Percentiles rank a stretch among this genome's conserved stretches.
Conservation (phyloP, 1,139 yeast species). For the Suhomyces kunorum region DNA sequence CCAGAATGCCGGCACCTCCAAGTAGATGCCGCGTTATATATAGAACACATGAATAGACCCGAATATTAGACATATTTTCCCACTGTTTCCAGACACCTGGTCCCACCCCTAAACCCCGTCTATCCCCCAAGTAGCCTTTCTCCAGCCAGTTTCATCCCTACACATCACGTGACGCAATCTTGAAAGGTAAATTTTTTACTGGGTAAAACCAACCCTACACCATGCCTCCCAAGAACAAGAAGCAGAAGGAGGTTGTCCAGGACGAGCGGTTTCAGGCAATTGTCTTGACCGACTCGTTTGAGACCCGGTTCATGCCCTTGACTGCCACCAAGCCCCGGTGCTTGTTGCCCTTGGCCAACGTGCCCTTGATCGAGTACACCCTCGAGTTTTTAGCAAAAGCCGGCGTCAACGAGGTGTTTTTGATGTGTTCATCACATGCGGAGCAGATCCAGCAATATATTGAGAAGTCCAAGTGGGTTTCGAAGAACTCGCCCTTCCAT, state of each 20-base stretch:
- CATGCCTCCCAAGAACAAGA: conserved; percentile 52
- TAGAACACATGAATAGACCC: conserved; percentile 9
- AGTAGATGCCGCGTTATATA: conserved; percentile 1
- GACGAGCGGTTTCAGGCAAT: conserved; percentile 88
- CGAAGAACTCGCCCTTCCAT: conserved; percentile 73
- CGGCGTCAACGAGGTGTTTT: conserved; percentile 83
- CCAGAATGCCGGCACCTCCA: background rate
- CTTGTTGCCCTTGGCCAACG: conserved; percentile 85
- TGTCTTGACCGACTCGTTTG: conserved; percentile 90
- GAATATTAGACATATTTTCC: no score
- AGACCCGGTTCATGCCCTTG: conserved; percentile 89
- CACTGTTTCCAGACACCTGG: no score
- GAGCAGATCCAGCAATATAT: conserved; percentile 83
- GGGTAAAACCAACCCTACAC: conserved; percentile 1
- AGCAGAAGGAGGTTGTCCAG: conserved; percentile 57
- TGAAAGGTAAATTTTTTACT: conserved; percentile 6
- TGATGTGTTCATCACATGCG: conserved; percentile 89
- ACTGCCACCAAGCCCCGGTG: conserved; percentile 86
- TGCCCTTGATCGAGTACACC: conserved; percentile 92
- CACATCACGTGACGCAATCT: conserved; percentile 8
- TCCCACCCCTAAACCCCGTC: background rate
- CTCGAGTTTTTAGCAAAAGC: conserved; percentile 90
- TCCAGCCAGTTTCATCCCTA: no score
- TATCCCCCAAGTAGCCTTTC: background rate
- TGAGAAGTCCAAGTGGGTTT: conserved; percentile 78